A percentile compares a stretch with the other conserved stretches of the same genome.
phyloP scores from a whole-genome alignment of 1,284 basidiomycete genomes.

The Erythrobasidium hasegawianum region DNA sequence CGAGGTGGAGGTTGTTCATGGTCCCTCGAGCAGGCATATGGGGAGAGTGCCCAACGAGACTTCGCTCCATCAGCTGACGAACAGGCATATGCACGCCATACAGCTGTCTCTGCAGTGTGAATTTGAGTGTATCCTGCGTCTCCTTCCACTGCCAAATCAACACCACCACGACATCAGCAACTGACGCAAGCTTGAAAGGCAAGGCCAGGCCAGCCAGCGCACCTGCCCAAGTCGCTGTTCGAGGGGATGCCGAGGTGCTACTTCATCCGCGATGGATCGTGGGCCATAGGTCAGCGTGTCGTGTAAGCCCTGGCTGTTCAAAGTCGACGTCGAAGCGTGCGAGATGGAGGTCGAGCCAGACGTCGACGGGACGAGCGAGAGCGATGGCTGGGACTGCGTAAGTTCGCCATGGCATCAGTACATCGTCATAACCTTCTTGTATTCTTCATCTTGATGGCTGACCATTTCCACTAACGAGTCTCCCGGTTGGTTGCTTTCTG shows the following conservation, averaged over 20 bases:
- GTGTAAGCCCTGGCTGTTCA: conserved; percentile 58
- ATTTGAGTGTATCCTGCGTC: conserved; percentile 80
- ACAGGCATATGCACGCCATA: conserved; percentile 86
- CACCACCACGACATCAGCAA: background rate
- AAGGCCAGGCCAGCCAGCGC: background rate
- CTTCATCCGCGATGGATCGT: conserved; percentile 66
- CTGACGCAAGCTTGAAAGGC: conserved; percentile 10
- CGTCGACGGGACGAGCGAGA: conserved; percentile 62
- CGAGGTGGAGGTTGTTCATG: conserved; percentile 67
- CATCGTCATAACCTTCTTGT: too few species aligned
- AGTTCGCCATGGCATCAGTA: too few species aligned
- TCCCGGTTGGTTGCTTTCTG: conserved; percentile 16
- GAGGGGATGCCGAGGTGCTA: conserved; percentile 58
- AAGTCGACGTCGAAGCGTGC: conserved; percentile 62
- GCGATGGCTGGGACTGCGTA: conserved; percentile 56
- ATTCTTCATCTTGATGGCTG: too few species aligned
- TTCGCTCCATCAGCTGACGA: conserved; percentile 87
- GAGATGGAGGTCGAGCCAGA: conserved; percentile 56
- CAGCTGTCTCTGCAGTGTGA: conserved; percentile 77
- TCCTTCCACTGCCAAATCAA: conserved; percentile 74
- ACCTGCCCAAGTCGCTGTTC: conserved; percentile 67
- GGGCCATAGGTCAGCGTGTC: conserved; percentile 72
- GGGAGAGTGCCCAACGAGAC: conserved; percentile 59
- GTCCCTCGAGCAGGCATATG: conserved; percentile 31
- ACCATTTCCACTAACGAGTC: too few species aligned